Base-by-base conservation (phyloP, 371 early-diverging fungal species). In the Syncephalastrum racemosum region DNA sequence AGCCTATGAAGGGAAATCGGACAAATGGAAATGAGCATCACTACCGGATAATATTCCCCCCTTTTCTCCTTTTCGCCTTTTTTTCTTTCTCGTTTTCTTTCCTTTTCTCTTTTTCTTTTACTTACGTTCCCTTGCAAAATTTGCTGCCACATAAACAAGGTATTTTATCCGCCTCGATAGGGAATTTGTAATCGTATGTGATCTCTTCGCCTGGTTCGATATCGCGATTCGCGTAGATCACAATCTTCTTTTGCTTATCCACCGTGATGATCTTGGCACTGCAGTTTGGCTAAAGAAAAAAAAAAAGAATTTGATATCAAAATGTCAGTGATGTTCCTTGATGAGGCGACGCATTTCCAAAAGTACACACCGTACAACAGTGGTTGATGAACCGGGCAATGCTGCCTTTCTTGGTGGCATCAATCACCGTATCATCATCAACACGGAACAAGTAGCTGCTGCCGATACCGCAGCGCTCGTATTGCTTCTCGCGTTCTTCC, bases 101-200 rank as follows among this genome's bases (percentile, higher is more conserved):
- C 40, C 22, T 44, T 20, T 20, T 48, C 4, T 43, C 46, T 19
- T 22, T 27, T 47, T 49, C 8, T n/a, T 58, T 16, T 46, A 71
- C 78, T 77, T 74, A 77, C 76, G 85, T 89, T 54, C 93, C 93
- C 55, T 90, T 82, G 73, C 94, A 94, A 60, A 68, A 81, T 54
- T 73, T 76, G 22, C 96, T 88, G 15, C 95, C 97, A 64, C 97
- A 97, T 45, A 91, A 77, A 72, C 97, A 97, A 24, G 94, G 94
- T 60, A 98, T 96, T 81, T 96, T 97, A 50, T 84, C 86, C 16
- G 81, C 86, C 68, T 98, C 97, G 25, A 90, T 79, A 14, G 95
- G 96, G 77, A 96, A 97, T 83, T 98, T 95, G 84, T 99, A 99
- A 72, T 99, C 96, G 65, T 98, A 98, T 1, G 99, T 98, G 56